Evolutionary conservation across 352 stramenopile genomes (phyloP), one percentile per base, ranked within the genome.

Genomic region (Phytopythium montanum): DNA sequence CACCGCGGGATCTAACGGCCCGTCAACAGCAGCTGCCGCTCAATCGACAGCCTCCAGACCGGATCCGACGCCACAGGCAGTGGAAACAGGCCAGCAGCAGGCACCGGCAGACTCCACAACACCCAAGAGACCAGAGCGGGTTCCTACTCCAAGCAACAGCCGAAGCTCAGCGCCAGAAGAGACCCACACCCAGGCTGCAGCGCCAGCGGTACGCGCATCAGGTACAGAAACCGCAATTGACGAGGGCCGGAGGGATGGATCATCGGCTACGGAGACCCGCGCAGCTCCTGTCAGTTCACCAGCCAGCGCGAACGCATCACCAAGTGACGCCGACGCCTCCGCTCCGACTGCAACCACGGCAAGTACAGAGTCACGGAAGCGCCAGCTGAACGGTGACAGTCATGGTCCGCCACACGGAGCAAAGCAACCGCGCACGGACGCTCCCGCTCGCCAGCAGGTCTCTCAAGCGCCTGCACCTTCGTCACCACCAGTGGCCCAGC

Each of bases 401-500:
- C 5, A 23, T 8, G 38, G 3, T 7, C 2, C 16, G 38, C 38
- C 14, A 18, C 7, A 3, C 38, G 38, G 19, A 19, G 10, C 18
- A 10, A 45, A 45, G 8, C 38, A 45, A 2, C 38, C 14, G 38
- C 38, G 38, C 38, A 45, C 38, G 38, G 18, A n/a, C 16, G 5
- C 38, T 23, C 38, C 38, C 2, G 38, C 38, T 18, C 38, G 34
- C 21, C 23, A n/a, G 19, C 33, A 13, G 59, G 16, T 4, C 5
- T 23, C 38, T 8, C 38, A n/a, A 18, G 16, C 38, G 23, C 5
- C 38, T 23, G 18, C 16, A 5, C 1, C 16, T 9, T 45, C 38
- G 23, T 9, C 46, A 54, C 14, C 52, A 61, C 14, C 59, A 39
- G 59, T 31, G 19, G 63, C 76, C 28, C 62, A 68, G 16, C 70